phyloP scores from a whole-genome alignment of 176 grass and related monocot species.

The Phoenix roebelenii region DNA sequence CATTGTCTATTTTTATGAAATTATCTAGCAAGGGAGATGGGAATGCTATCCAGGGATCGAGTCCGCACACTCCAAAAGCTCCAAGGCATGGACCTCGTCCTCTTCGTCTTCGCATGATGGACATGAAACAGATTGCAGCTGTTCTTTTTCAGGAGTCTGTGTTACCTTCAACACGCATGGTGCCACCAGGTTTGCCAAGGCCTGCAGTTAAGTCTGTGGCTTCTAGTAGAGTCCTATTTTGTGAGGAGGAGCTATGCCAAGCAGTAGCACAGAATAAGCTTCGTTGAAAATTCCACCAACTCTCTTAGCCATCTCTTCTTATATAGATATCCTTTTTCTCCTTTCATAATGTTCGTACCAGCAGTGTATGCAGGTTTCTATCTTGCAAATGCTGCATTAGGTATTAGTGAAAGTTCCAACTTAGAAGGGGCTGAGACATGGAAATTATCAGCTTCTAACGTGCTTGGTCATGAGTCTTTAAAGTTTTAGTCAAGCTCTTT shows the following conservation, averaged over 20 bases:
- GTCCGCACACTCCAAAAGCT: conserved; percentile 60
- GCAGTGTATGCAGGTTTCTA: conserved; percentile 1
- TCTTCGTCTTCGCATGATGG: conserved; percentile 40
- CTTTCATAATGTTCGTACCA: too few relatives aligned
- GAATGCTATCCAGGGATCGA: conserved; percentile 33
- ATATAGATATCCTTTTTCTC: too few relatives aligned
- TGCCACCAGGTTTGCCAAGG: conserved; percentile 68
- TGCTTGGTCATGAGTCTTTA: too few relatives aligned
- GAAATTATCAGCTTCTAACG: background rate
- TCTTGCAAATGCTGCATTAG: conserved; percentile 6
- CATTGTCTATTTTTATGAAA: conserved; percentile 11
- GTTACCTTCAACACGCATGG: conserved; percentile 28
- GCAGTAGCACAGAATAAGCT: conserved; percentile 95
- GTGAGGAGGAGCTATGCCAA: conserved; percentile 83
- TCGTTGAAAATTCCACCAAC: conserved; percentile 34
- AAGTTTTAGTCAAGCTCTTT: too few relatives aligned
- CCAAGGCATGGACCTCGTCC: conserved; percentile 54
- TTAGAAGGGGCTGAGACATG: background rate
- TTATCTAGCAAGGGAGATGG: conserved; percentile 37
- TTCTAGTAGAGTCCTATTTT: conserved; percentile 52
- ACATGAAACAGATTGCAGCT: conserved; percentile 66
- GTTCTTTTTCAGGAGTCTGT: conserved; percentile 77
- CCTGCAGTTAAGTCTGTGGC: conserved; percentile 46
- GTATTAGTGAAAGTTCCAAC: background rate
- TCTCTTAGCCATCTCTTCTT: too few relatives aligned